Evolutionary conservation across 345 rosid genomes (phyloP).

Genomic region (Durio zibethinus): DNA sequence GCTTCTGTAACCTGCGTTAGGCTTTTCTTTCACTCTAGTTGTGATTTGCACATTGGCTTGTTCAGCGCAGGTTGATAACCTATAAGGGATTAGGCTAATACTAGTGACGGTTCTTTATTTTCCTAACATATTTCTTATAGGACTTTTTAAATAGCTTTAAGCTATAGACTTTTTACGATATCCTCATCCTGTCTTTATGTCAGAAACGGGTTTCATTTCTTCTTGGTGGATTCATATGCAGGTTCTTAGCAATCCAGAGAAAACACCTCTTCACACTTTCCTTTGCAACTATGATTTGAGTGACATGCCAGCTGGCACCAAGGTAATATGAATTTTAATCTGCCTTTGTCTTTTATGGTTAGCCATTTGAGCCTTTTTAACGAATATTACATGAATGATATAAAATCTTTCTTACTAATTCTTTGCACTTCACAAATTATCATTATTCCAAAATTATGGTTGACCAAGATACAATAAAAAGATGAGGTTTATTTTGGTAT

Average conservation of each 20-base stretch:
- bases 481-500: background rate
- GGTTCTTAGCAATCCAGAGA: conserved; percentile 99
- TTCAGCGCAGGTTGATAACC: background rate
- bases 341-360: background rate
- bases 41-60: background rate
- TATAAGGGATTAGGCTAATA: background rate
- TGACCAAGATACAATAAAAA: background rate
- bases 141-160: background rate
- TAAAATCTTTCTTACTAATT: background rate
- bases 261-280: conserved; percentile 92
- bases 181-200: background rate
- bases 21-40: conserved; percentile 6
- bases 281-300: conserved; percentile 93
- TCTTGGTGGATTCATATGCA: conserved; percentile 27
- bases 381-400: no score
- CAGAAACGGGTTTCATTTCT: conserved; percentile 20
- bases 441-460: background rate
- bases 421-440: background rate
- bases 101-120: background rate
- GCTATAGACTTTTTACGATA: background rate
- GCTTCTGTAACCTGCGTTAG: background rate
- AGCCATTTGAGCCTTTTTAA: background rate
- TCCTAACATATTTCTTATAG: background rate
- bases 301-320: conserved; percentile 91
- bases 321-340: conserved; percentile 37